Base-by-base conservation (phyloP, 306 rosid species). In the Lithocarpus polystachyus region DNA sequence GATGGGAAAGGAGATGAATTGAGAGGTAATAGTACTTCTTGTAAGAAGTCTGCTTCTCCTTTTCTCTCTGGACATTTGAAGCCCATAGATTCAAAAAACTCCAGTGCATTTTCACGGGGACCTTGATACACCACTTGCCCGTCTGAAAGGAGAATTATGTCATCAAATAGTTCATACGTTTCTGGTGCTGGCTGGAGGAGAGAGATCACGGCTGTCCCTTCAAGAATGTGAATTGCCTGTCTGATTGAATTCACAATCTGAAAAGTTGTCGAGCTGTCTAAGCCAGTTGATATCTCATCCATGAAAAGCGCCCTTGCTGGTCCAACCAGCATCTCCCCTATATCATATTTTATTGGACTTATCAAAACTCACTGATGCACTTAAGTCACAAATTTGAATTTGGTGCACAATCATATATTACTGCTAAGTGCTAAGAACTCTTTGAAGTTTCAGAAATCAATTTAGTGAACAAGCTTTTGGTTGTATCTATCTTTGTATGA, bases 261-360 rank as follows among this genome's bases (percentile, higher is more conserved):
- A 75, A 84, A 94, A 31, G 98, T 89, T 22, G 98, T 94, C 0
- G 98, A 94, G 81, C 97, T 94, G 82, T 94, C 97, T 84, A 94
- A 88, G 77, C 98, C 97, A 37, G 92, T 94, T 55, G 97, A 92
- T 83, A 94, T 94, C 83, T 92, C 98, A 72, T 94, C 98, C 98
- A 94, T 94, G 86, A 94, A 91, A 65, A 94, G 87, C 24, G 97
- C 95, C 80, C 89, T 86, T 76, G 93, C 88, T 5, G 97, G 97
- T 84, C 98, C 98, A 86, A 92, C 97, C 75, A 94, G 89, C 92
- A 94, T 94, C 91, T 94, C 98, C 77, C 97, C 98, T 94, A 29
- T 73, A 9, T 52, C 74, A 82, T 54, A n/a, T 77, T 70, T 40
- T 40, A 40, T 40, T 40, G 45, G 45, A 40, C 45, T 40, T 8